Conservation (phyloP, 805 yeast species). For the Candida loeiensis region DNA sequence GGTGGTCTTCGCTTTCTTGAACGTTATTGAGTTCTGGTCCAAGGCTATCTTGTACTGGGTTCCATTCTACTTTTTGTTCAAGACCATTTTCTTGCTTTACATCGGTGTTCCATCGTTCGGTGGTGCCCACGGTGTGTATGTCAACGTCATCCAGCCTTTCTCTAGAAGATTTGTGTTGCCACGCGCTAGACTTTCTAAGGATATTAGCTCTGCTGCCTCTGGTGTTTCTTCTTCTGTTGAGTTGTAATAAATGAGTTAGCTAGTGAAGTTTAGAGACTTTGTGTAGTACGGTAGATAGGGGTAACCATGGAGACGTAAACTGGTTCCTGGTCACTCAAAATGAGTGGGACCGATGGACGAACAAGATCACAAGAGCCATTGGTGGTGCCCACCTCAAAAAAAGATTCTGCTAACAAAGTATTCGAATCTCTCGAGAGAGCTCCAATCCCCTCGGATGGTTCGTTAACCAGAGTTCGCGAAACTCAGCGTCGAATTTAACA, state of each 20-base stretch:
- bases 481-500: no score
- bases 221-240: constrained; percentile 36
- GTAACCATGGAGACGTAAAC: no score
- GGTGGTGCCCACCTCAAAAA: no score
- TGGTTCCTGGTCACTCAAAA: no score
- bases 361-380: no score
- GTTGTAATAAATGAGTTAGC: constrained; percentile 8
- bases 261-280: background rate
- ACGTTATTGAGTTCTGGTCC: constrained; percentile 94
- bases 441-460: no score
- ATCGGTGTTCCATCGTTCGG: constrained; percentile 83
- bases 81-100: constrained; percentile 82
- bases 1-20: constrained; percentile 95
- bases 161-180: constrained; percentile 37
- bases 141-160: constrained; percentile 63
- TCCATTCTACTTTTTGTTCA: constrained; percentile 94
- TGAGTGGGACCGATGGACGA: background rate
- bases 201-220: constrained; percentile 48
- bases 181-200: constrained; percentile 31
- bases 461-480: no score
- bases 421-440: no score
- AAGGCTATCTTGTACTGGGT: constrained; percentile 89
- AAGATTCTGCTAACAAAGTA: no score
- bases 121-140: constrained; percentile 78
- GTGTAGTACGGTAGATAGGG: background rate